Evolutionary conservation across 2,329 filamentous ascomycete species (phyloP), one percentile per base, ranked within the genome.

Genomic region (Aspergillus felis): DNA sequence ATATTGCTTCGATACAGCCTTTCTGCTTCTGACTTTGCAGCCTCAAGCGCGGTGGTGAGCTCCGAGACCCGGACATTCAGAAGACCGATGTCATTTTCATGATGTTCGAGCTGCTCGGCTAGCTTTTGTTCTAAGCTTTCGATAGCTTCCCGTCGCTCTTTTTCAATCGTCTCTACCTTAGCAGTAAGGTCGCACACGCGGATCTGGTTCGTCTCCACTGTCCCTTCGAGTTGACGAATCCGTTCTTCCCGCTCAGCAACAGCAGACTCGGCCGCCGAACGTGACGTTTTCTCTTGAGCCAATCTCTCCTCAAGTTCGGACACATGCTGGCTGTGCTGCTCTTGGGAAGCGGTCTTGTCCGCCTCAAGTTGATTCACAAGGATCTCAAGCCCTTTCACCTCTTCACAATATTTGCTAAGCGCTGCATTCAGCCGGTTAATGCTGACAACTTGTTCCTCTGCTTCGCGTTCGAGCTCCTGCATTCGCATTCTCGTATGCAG

Each of bases 21-120:
- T 12, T 70, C 68, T 5, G 72, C 64, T 55, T 78, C 74, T 2
- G 63, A 65, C 32, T 71, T 71, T 7, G 71, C 68, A 6, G 64
- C 66, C 24, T 72, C 68, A 3, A 80, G 68, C 3, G 74, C 72
- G 2, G 76, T 76, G 14, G 72, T 71, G 25, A 79, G 70, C 24
- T 73, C 64, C 1, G 73, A 73, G 35, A 78, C 68, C n/a, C 70
- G 71, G 28, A 73, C 73, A 53, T 79, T 80, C 53, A 80, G 66
- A 2, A 58, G 61, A 0, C 75, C 75, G 3, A 74, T 61, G 29
- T 78, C 71, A 55, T 71, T 66, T 47, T 75, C 69, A 29, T 74
- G 68, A 20, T 57, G 59, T 41, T 69, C 60, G 1, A 63, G 55
- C 46, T 70, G 62, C 12, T 70, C 62, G 9, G 52, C 60, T 6